phyloP scores from a whole-genome alignment of 805 yeast species.

The Saccharomycopsis sp. region DNA sequence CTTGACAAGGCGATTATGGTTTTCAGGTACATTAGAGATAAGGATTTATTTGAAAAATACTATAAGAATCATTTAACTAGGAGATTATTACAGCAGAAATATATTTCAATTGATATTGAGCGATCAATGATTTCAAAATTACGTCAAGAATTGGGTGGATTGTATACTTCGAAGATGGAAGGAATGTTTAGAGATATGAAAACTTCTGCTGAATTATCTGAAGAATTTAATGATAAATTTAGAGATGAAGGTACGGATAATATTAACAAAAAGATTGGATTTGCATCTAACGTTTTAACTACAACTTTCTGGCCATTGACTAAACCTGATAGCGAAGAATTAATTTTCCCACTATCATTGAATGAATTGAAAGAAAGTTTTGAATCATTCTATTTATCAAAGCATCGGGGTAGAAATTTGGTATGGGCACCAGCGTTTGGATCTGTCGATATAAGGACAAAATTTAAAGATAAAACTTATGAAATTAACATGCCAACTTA shows the following conservation, averaged over 20 bases:
- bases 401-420: conserved; percentile 52
- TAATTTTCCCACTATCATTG: conserved; percentile 27
- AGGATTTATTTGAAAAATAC: conserved; percentile 77
- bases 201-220: conserved; percentile 42
- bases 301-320: conserved; percentile 62
- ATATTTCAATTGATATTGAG: conserved; percentile 48
- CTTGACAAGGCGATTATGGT: conserved; percentile 53
- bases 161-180: conserved; percentile 72
- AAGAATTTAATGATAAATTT: conserved; percentile 33
- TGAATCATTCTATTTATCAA: conserved; percentile 42
- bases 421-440: conserved; percentile 84
- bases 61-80: conserved; percentile 84
- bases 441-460: conserved; percentile 68
- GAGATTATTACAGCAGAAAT: conserved; percentile 50
- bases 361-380: conserved; percentile 38
- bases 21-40: conserved; percentile 66
- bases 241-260: conserved; percentile 20
- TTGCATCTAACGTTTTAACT: conserved; percentile 50
- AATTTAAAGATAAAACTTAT: conserved; percentile 62
- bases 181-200: conserved; percentile 83
- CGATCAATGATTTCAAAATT: conserved; percentile 58
- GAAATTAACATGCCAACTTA: conserved; percentile 75
- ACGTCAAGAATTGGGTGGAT: conserved; percentile 70
- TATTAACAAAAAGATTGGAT: conserved; percentile 32
- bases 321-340: conserved; percentile 24